phyloP scores from a whole-genome alignment of 495 filamentous ascomycete species.

The Talaromyces borbonicus region DNA sequence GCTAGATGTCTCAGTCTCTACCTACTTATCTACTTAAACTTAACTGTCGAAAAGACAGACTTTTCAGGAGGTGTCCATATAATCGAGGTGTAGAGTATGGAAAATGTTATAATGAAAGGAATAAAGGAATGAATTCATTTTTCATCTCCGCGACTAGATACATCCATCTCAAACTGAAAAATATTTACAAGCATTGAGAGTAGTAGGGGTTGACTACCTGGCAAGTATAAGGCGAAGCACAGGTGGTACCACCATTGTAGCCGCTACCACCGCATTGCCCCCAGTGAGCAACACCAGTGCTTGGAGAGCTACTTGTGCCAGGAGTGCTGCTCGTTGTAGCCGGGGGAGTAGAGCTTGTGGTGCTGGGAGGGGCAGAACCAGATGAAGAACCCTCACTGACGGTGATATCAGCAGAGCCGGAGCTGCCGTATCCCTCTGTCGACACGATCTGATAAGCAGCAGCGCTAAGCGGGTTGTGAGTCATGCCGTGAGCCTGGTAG shows the following conservation, averaged over 20 bases:
- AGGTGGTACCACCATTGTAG: constrained; percentile 38
- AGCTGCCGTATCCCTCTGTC: constrained; percentile 50
- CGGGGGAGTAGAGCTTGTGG: neutral
- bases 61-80: too few species aligned
- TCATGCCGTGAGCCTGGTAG: constrained; percentile 41
- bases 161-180: neutral
- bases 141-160: neutral
- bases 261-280: constrained; percentile 44
- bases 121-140: too few species aligned
- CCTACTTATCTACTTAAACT: neutral
- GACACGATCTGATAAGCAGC: constrained; percentile 48
- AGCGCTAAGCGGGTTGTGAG: constrained; percentile 25
- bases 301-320: too few species aligned
- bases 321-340: neutral
- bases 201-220: constrained; percentile 38
- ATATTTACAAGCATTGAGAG: constrained; percentile 37
- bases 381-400: constrained; percentile 15
- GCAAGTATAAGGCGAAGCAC: constrained; percentile 36
- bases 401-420: constrained; percentile 40
- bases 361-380: neutral
- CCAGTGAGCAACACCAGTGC: constrained; percentile 20
- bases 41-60: too few species aligned
- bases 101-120: too few species aligned
- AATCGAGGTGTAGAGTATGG: too few species aligned
- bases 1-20: too few species aligned